Evolutionary conservation across 371 early-diverging fungal genomes (phyloP), one percentile per base, ranked within the genome.

Genomic region (Batrachochytrium dendrobatidis): DNA sequence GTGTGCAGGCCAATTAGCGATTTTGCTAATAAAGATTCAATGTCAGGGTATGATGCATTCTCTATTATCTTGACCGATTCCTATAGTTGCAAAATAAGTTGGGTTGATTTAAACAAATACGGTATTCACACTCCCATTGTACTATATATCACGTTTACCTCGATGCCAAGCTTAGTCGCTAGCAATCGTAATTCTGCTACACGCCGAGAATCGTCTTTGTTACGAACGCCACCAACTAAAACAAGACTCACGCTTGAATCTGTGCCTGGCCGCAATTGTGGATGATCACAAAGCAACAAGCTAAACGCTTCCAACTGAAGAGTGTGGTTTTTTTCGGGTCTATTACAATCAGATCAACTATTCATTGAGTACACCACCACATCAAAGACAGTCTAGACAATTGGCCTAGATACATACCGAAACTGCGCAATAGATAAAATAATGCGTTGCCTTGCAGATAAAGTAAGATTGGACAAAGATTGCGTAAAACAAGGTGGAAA

Each of bases 401-500:
- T n/a, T n/a, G n/a, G n/a, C n/a, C n/a, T n/a, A n/a, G n/a, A n/a
- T 15, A 7, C 31, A 20, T 67, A 83, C 84, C 91, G 73, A 69
- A 94, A 98, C 67, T 98, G 98, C 12, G 94, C 95, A 20, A 98
- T 83, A 46, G 92, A 91, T 22, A 95, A 69, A 30, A 95, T 79
- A 24, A 80, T 64, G 0, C 72, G 68, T 32, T 79, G 65, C 3
- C 92, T 77, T 10, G 63, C 65, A 0, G 49, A 43, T 2, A 88
- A 59, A 0, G 79, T 57, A 31, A 86, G 71, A 26, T 62, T 69
- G 17, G 67, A 71, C 33, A 95, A 64, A 0, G 81, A 71, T 7
- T 77, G 70, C 0, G 92, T 90, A 64, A 91, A 89, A 70, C 97
- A 96, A 1, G 98, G 97, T 20, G 98, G 98, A 67, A 91, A 95